Percentiles rank a stretch among this genome's conserved stretches.
phyloP scores from a whole-genome alignment of 768 basidiomycete species.

The Termitomyces eurrhizus region DNA sequence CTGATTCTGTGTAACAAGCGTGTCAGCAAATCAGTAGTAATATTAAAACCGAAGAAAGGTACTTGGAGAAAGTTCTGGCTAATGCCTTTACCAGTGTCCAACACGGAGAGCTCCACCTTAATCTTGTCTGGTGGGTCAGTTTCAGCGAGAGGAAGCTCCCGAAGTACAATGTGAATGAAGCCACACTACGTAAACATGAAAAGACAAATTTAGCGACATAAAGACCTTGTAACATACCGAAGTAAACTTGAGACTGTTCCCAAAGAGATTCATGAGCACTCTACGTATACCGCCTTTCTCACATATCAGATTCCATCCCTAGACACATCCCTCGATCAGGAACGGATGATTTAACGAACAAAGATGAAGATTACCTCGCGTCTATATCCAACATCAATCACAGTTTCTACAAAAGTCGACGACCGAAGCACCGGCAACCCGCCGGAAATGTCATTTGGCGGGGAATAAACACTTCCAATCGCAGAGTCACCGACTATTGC shows the following conservation, averaged over 20 bases:
- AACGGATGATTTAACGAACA: background rate
- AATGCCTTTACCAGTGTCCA: constrained; percentile 94
- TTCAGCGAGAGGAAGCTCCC: constrained; percentile 59
- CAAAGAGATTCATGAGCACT: constrained; percentile 92
- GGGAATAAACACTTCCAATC: constrained; percentile 91
- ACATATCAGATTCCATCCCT: constrained; percentile 87
- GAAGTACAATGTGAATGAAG: constrained; percentile 80
- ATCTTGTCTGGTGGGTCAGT: constrained; percentile 55
- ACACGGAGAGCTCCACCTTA: constrained; percentile 79
- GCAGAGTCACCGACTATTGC: constrained; percentile 64
- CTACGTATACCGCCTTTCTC: constrained; percentile 92
- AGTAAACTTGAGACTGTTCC: constrained; percentile 93
- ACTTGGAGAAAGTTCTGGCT: constrained; percentile 91
- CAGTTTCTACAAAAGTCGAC: constrained; percentile 67
- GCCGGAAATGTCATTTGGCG: constrained; percentile 58
- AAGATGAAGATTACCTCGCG: constrained; percentile 41
- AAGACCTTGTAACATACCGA: constrained; percentile 39
- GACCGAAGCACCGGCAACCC: constrained; percentile 37
- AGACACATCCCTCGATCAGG: constrained; percentile 1
- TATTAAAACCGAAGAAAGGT: background rate
- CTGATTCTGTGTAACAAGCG: constrained; percentile 57
- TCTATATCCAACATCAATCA: constrained; percentile 80
- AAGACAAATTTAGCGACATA: background rate
- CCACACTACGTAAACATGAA: constrained; percentile 52
- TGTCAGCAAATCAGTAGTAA: constrained; percentile 3